These are phyloP conservation scores for Heteromeles arbutifolia DNA, from an alignment of 306 rosid species.

Conservation along the genomic window DNA sequence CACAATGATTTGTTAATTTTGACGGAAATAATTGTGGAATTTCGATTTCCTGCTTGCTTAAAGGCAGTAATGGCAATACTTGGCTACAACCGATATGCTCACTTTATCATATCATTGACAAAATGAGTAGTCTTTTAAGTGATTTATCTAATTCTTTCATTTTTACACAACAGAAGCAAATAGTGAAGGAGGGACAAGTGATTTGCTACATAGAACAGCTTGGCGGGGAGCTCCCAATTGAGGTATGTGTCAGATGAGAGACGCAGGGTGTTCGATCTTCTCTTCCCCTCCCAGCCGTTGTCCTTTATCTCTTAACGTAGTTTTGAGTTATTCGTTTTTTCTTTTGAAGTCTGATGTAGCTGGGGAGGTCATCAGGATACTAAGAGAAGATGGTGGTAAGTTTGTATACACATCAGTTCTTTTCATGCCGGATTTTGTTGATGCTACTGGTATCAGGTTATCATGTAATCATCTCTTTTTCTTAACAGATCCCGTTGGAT, in stretches of 20 bases:
- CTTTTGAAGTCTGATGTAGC: conserved; percentile 59
- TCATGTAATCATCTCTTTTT: not conserved
- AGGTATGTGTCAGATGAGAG: conserved; percentile 43
- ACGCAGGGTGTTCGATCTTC: not conserved
- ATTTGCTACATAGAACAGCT: conserved; percentile 82
- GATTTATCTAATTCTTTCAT: not conserved
- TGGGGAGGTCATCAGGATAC: conserved; percentile 82
- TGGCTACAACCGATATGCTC: not conserved
- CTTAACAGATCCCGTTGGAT: conserved; percentile 77
- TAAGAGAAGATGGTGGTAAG: conserved; percentile 82
- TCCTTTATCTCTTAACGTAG: not conserved
- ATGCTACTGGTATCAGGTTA: not conserved
- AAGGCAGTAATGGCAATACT: not conserved
- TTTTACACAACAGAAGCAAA: conserved; percentile 53
- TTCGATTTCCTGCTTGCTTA: not conserved
- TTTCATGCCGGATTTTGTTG: not conserved
- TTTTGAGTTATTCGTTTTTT: not conserved
- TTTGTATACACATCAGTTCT: not conserved
- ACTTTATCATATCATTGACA: not conserved
- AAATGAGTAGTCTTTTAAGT: not conserved
- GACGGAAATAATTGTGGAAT: not conserved
- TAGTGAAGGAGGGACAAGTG: conserved; percentile 78
- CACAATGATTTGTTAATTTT: not conserved
- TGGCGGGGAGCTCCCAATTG: conserved; percentile 68
- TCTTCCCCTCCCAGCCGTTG: not conserved